Evolutionary conservation across 805 yeast genomes (phyloP), one percentile per base, ranked within the genome.

Genomic region (Saturnispora kantuleensis): DNA sequence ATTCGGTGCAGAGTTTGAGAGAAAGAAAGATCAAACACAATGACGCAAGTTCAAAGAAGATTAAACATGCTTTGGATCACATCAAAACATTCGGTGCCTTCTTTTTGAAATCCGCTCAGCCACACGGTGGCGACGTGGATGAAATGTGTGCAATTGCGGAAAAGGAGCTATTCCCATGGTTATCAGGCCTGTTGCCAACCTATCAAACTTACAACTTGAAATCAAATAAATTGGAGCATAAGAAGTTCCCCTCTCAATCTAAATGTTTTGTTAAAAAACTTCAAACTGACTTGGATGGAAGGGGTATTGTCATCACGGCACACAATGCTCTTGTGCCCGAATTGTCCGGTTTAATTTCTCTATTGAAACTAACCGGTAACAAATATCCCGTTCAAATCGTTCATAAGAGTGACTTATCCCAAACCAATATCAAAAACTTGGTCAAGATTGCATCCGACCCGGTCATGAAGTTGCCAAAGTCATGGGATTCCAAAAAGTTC

Each of bases 241-340:
- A 42, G 17, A 42, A 35, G 5, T 30, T 32, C 4, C 31, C 31
- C 10, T 29, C 42, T 5, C 42, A 46, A 8, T 35, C 39, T n/a
- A n/a, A 39, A 13, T 59, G 67, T 47, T 51, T 59, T 44, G 42
- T 65, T 17, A 61, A 61, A 41, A 51, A 47, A 5, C 45, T 65
- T 29, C 62, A 63, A 34, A 37, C 48, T 5, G 49, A 57, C 31
- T 48, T 64, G 32, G 59, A 60, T 11, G 79, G 78, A 3, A 61
- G 59, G 47, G 85, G 85, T 3, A 70, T 77, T 18, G 82, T 76
- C 1, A 56, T 79, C 4, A 70, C 81, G 2, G 71, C 73, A 1
- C 55, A 71, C 13, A 71, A 76, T 46, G 57, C 58, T 12, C 68
- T 73, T 46, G 62, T 65, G 12, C 62, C 66, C 18, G 82, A 77